Conservation (phyloP, 495 filamentous ascomycete species). For the Aspergillus funiculosus region DNA sequence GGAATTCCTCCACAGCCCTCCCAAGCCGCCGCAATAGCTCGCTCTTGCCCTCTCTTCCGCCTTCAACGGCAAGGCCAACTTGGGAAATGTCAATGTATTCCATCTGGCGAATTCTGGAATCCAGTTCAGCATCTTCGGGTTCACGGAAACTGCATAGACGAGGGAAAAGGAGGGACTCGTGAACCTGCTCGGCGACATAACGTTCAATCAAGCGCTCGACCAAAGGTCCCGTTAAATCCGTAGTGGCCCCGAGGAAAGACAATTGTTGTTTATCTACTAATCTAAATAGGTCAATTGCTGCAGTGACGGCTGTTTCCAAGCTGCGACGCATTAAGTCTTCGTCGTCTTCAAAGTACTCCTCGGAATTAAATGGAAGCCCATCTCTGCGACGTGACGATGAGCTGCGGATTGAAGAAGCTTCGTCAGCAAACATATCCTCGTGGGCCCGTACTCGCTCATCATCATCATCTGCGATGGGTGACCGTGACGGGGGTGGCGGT, state of each 20-base stretch:
- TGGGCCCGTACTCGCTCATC: conserved; percentile 21
- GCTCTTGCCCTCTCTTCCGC: conserved; percentile 62
- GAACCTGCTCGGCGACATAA: conserved; percentile 90
- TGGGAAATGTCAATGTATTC: conserved; percentile 90
- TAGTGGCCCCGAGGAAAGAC: conserved; percentile 84
- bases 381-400: conserved; percentile 31
- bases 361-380: conserved; percentile 43
- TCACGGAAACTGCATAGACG: conserved; percentile 70
- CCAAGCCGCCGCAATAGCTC: conserved; percentile 65
- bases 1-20: conserved; percentile 81
- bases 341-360: conserved; percentile 66
- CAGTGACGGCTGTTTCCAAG: conserved; percentile 84
- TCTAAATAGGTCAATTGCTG: conserved; percentile 93
- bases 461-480: conserved; percentile 32
- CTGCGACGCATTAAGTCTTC: conserved; percentile 80
- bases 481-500: conserved; percentile 66
- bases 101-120: conserved; percentile 87
- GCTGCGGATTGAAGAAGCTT: conserved; percentile 34
- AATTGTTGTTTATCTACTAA: conserved; percentile 92
- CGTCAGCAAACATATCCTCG: conserved; percentile 25
- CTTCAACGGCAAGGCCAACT: conserved; percentile 78
- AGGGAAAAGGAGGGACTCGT: conserved; percentile 79
- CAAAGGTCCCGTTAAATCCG: conserved; percentile 84
- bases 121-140: conserved; percentile 82
- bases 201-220: conserved; percentile 93